Evolutionary conservation across 2,329 filamentous ascomycete genomes (phyloP).

Genomic region (Penicillium sp.): DNA sequence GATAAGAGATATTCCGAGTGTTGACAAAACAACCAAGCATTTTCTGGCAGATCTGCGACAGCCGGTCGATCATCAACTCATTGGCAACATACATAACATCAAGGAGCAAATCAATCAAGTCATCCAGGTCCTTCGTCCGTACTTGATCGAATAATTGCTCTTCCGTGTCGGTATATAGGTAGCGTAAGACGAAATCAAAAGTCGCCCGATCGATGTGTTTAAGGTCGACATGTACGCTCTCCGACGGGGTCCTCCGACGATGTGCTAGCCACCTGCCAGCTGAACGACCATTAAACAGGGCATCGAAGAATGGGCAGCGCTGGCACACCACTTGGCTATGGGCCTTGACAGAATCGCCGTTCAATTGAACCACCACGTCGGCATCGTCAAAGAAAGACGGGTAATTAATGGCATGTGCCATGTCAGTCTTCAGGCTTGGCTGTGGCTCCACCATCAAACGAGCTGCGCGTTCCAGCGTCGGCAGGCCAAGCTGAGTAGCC

Average conservation of each 20-base stretch:
- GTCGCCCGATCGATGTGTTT: constrained; percentile 68
- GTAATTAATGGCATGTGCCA: constrained; percentile 65
- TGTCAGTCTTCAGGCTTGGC: constrained; percentile 61
- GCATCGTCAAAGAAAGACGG: constrained; percentile 68
- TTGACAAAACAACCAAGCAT: constrained; percentile 78
- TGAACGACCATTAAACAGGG: constrained; percentile 82
- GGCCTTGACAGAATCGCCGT: constrained; percentile 60
- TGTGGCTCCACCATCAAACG: constrained; percentile 66
- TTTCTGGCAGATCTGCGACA: constrained; percentile 84
- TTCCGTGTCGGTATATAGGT: constrained; percentile 79
- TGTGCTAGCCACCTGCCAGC: constrained; percentile 75
- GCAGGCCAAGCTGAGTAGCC: constrained; percentile 65
- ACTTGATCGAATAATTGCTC: constrained; percentile 76
- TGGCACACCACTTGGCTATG: constrained; percentile 77
- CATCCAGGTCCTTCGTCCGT: constrained; percentile 65
- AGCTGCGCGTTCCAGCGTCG: constrained; percentile 68
- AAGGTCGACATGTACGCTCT: constrained; percentile 67
- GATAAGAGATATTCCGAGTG: constrained; percentile 74
- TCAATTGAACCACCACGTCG: constrained; percentile 74
- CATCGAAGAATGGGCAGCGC: constrained; percentile 87
- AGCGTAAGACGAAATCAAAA: constrained; percentile 72
- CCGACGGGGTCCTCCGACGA: constrained; percentile 50
- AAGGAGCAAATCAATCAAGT: constrained; percentile 82
- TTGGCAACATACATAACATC: constrained; percentile 87
- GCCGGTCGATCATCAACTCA: constrained; percentile 87